Conservation (phyloP, 495 filamentous ascomycete species). For the Pseudevernia furfuracea region DNA sequence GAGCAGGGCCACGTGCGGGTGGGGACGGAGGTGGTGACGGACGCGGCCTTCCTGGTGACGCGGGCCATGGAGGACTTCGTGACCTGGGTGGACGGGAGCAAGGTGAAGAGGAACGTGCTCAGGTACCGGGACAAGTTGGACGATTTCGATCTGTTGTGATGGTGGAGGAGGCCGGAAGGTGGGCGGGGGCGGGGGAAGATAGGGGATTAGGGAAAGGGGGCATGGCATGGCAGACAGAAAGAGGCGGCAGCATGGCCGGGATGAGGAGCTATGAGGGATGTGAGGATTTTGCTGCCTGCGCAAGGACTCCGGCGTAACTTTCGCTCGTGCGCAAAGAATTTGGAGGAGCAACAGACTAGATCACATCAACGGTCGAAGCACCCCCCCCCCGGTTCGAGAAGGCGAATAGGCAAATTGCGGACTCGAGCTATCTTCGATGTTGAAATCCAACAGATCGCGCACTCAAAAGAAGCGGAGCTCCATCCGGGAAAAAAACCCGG, state of each 20-base stretch:
- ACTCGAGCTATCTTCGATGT: neutral
- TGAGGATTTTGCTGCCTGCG: too few relatives aligned
- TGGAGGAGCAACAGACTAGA: neutral
- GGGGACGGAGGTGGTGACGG: constrained; percentile 82
- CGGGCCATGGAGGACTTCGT: constrained; percentile 93
- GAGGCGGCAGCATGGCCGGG: neutral
- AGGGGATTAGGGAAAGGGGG: too few relatives aligned
- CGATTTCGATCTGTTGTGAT: constrained; percentile 83
- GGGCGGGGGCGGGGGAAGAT: too few relatives aligned
- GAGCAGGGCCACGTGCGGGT: constrained; percentile 95
- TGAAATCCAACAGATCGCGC: neutral
- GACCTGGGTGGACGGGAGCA: constrained; percentile 91
- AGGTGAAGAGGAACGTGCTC: constrained; percentile 93
- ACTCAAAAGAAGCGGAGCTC: neutral
- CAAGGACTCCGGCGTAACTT: neutral
- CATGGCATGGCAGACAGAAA: neutral
- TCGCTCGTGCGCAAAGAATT: neutral
- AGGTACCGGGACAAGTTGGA: constrained; percentile 90
- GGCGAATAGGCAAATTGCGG: neutral
- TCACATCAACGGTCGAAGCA: neutral
- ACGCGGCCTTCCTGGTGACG: constrained; percentile 51
- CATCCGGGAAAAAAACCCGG: neutral
- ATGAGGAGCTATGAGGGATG: too few relatives aligned
- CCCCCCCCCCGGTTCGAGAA: neutral
- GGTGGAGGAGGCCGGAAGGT: neutral